Evolutionary conservation across 2,329 filamentous ascomycete species (phyloP).

Genomic region (Aspergillus tanneri): DNA sequence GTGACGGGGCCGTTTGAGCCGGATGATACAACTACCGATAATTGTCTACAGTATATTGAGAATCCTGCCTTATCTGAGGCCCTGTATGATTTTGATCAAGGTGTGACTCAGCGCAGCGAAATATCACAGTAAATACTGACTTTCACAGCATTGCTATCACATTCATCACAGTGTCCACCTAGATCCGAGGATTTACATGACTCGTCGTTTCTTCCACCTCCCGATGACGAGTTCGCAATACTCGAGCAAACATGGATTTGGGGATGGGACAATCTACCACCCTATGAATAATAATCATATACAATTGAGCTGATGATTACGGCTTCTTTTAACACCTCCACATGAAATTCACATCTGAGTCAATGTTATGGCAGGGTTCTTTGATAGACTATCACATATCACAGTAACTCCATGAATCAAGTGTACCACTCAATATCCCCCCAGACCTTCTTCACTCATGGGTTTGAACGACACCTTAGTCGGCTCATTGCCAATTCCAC

Average conservation of each 20-base stretch:
- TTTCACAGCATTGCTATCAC: slow-evolving; percentile 3
- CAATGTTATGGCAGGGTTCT: no score
- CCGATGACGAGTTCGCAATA: slow-evolving; percentile 11
- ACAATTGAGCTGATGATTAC: no score
- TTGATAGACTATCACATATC: no score
- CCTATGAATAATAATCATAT: no score
- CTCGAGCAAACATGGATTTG: slow-evolving; percentile 26
- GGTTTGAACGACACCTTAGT: slow-evolving; percentile 24
- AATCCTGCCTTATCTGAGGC: slow-evolving; percentile 21
- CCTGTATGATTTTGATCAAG: slow-evolving; percentile 23
- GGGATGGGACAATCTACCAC: slow-evolving; percentile 17
- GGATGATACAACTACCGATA: background rate
- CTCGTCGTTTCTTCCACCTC: slow-evolving; percentile 5
- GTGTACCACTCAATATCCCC: slow-evolving; percentile 19
- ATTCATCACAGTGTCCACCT: background rate
- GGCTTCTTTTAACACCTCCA: no score
- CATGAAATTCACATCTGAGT: no score
- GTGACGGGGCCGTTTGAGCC: no score
- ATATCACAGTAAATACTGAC: background rate
- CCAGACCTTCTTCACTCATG: slow-evolving; percentile 18
- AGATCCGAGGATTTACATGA: background rate
- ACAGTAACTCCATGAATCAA: no score
- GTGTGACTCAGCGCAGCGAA: background rate
- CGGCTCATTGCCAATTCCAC: slow-evolving; percentile 48
- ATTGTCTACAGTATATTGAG: slow-evolving; percentile 12